These are phyloP conservation scores for Boletus mariae DNA, from an alignment of 1,284 basidiomycete genomes.

Conservation along the genomic window DNA sequence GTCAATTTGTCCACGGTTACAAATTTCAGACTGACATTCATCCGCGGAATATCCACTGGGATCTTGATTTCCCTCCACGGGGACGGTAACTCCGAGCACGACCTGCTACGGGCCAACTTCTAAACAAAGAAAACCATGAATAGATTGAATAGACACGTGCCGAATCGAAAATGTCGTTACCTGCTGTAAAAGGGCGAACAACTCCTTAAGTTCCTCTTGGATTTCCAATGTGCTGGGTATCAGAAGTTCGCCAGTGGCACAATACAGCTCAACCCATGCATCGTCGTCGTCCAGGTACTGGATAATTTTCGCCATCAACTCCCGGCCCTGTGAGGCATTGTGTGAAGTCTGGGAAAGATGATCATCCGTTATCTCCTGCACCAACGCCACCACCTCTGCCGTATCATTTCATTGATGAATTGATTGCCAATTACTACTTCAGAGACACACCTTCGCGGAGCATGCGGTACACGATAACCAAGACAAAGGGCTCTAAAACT, in stretches of 20 bases:
- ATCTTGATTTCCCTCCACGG: constrained; percentile 70
- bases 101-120: constrained; percentile 21
- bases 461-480: constrained; percentile 68
- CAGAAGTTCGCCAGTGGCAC: constrained; percentile 61
- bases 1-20: constrained; percentile 2
- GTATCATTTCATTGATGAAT: constrained; percentile 4
- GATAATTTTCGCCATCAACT: constrained; percentile 48
- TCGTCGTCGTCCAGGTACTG: constrained; percentile 58
- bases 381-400: constrained; percentile 59
- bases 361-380: constrained; percentile 48
- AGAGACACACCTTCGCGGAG: constrained; percentile 61
- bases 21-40: constrained; percentile 54
- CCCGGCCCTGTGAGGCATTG: constrained; percentile 29
- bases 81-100: constrained; percentile 6
- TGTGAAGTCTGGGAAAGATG: constrained; percentile 36
- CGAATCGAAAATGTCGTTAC: constrained; percentile 26
- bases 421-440: constrained; percentile 1
- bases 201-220: constrained; percentile 36
- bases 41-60: constrained; percentile 77
- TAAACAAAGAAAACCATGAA: constrained; percentile 10
- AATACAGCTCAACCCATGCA: constrained; percentile 65
- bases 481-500: constrained; percentile 61
- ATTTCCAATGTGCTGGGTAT: constrained; percentile 44
- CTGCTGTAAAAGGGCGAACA: constrained; percentile 40
- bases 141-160: background rate